Evolutionary conservation across 257 asterid species (phyloP).

Genomic region (Thymus quinquecostatus): DNA sequence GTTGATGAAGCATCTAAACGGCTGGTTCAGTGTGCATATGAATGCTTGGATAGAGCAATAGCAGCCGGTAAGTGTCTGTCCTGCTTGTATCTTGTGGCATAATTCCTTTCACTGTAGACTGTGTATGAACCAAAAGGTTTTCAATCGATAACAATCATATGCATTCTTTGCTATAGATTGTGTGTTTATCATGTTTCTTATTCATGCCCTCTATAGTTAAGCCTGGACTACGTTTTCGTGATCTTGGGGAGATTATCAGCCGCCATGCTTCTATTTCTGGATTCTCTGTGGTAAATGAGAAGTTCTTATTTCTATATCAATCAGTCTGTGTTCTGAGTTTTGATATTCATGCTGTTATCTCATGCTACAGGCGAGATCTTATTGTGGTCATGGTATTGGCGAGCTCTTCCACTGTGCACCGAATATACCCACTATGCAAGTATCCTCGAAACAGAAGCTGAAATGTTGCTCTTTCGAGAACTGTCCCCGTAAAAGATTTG

Average conservation of each 20-base stretch:
- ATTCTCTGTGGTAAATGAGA: constrained; percentile 74
- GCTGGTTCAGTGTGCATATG: constrained; percentile 85
- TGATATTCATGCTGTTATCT: constrained; percentile 11
- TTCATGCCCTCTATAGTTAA: constrained; percentile 58
- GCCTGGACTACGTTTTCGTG: constrained; percentile 94
- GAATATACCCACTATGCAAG: constrained; percentile 93
- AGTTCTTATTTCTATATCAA: constrained; percentile 1
- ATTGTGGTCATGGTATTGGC: constrained; percentile 98
- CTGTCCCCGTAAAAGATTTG: neutral
- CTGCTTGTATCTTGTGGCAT: neutral
- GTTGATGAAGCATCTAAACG: constrained; percentile 84
- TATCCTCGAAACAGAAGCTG: constrained; percentile 56
- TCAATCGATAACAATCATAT: neutral
- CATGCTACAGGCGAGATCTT: constrained; percentile 68
- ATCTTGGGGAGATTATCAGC: constrained; percentile 87
- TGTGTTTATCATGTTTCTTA: neutral
- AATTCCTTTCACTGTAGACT: neutral
- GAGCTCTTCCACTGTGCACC: constrained; percentile 99
- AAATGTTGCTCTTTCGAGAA: neutral
- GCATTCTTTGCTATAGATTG: neutral
- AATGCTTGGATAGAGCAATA: constrained; percentile 92
- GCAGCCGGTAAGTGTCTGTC: constrained; percentile 63
- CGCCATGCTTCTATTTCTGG: constrained; percentile 94
- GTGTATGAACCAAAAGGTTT: neutral
- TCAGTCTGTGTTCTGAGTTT: neutral